These are phyloP conservation scores for Sphaerostilbella broomeana DNA, from an alignment of 2,329 filamentous ascomycete genomes.

Conservation along the genomic window DNA sequence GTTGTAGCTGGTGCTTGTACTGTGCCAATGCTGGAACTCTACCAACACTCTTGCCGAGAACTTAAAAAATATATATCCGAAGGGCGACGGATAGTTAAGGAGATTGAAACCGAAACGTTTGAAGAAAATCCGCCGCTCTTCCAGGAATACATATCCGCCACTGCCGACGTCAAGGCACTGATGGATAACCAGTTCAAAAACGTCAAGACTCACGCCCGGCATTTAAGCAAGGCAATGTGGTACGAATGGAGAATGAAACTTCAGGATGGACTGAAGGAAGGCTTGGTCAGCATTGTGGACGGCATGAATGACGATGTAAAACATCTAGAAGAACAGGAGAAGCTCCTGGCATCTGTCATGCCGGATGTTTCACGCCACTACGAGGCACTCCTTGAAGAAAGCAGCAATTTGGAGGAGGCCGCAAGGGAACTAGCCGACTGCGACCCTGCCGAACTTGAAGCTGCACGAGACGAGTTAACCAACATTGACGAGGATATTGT, in stretches of 20 bases:
- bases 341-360: constrained; percentile 59
- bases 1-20: constrained; percentile 88
- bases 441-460: constrained; percentile 71
- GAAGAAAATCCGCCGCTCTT: constrained; percentile 89
- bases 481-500: constrained; percentile 61
- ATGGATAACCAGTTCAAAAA: constrained; percentile 99
- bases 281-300: constrained; percentile 65
- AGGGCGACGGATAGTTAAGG: constrained; percentile 79
- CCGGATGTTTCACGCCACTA: constrained; percentile 58
- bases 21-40: constrained; percentile 86
- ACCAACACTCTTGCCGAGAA: constrained; percentile 92
- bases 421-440: constrained; percentile 70
- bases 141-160: constrained; percentile 80
- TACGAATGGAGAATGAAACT: constrained; percentile 96
- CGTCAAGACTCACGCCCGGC: constrained; percentile 83
- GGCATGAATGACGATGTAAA: constrained; percentile 71
- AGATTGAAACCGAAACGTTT: constrained; percentile 83
- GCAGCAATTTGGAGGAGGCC: constrained; percentile 61
- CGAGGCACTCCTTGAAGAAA: constrained; percentile 55
- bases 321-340: constrained; percentile 59
- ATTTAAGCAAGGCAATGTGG: constrained; percentile 94
- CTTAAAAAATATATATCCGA: constrained; percentile 96
- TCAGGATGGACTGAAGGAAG: constrained; percentile 71
- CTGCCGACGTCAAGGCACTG: constrained; percentile 71
- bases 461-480: constrained; percentile 62